These are phyloP conservation scores for Phyllachora maydis DNA, from an alignment of 2,329 filamentous ascomycete species.

Conservation along the genomic window DNA sequence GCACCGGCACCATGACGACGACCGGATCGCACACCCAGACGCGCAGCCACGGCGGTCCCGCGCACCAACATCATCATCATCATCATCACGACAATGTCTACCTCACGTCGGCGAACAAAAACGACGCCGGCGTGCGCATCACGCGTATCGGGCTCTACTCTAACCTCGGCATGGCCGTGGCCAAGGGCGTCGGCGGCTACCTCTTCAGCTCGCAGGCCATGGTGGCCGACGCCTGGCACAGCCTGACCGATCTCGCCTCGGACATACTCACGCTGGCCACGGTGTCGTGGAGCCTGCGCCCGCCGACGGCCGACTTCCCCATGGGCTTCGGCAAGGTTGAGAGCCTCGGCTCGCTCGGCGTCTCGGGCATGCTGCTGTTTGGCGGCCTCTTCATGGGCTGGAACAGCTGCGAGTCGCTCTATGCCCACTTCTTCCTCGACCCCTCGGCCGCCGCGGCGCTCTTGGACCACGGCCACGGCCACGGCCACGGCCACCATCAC, in stretches of 20 bases:
- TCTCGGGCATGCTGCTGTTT: conserved; percentile 74
- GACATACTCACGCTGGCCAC: conserved; percentile 88
- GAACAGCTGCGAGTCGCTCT: conserved; percentile 48
- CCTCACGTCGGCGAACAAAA: conserved; percentile 62
- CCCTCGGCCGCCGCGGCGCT: conserved; percentile 28
- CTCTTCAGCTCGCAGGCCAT: conserved; percentile 88
- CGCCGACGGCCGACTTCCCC: conserved; percentile 67
- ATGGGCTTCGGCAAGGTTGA: conserved; percentile 95
- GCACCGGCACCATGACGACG: too few relatives aligned
- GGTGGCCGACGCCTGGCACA: conserved; percentile 87
- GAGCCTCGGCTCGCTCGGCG: conserved; percentile 79
- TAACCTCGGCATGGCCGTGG: conserved; percentile 85
- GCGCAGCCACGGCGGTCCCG: conserved; percentile 17
- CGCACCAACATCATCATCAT: conserved; percentile 40
- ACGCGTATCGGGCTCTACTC: conserved; percentile 75
- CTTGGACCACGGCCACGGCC: conserved; percentile 33
- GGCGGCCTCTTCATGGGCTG: conserved; percentile 87
- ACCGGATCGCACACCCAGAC: conserved; percentile 15
- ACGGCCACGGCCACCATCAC: conserved; percentile 42
- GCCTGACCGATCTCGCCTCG: conserved; percentile 83
- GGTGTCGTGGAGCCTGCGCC: conserved; percentile 78
- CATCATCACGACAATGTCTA: conserved; percentile 77
- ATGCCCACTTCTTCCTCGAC: conserved; percentile 54
- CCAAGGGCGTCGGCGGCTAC: conserved; percentile 83
- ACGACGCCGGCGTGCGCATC: conserved; percentile 84